Percentiles rank a stretch among this genome's conserved stretches.
Evolutionary conservation across 768 basidiomycete genomes (phyloP).

Genomic region (Sistotremastrum niveocremeum): DNA sequence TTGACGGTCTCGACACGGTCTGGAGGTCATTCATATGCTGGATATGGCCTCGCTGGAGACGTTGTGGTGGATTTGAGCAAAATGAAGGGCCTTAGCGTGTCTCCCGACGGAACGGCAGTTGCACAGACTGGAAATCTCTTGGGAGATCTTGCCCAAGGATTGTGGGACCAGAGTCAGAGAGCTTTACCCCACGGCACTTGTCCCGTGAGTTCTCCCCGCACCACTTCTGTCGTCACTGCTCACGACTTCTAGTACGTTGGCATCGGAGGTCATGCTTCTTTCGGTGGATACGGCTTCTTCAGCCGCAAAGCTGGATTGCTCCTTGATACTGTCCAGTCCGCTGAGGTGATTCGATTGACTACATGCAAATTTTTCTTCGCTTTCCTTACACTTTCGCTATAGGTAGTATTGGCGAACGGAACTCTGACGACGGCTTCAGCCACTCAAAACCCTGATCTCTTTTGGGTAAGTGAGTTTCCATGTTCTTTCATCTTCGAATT

Average conservation of each 20-base stretch:
- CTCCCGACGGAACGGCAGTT: slow-evolving; percentile 7
- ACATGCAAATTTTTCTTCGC: too few species aligned
- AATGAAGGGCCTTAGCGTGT: slow-evolving; percentile 11
- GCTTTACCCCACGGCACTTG: slow-evolving; percentile 13
- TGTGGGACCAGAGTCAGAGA: slow-evolving; percentile 8
- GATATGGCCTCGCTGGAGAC: slow-evolving; percentile 10
- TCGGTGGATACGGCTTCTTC: slow-evolving; percentile 11
- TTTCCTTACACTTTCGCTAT: too few species aligned
- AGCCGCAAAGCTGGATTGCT: slow-evolving; percentile 11
- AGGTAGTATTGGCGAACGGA: slow-evolving; percentile 4
- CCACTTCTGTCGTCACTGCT: slow-evolving; percentile 3
- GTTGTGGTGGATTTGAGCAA: slow-evolving; percentile 14
- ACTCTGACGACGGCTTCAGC: slow-evolving; percentile 4
- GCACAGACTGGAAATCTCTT: slow-evolving; percentile 9
- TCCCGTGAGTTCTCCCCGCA: slow-evolving; percentile 2
- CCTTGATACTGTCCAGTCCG: slow-evolving; percentile 12
- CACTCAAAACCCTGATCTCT: slow-evolving; percentile 12
- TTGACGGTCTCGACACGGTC: slow-evolving; percentile 8
- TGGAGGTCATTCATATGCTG: slow-evolving; percentile 16
- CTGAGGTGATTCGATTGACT: slow-evolving; percentile 1
- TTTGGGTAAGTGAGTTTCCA: slow-evolving; percentile 8
- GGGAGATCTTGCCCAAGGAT: slow-evolving; percentile 8
- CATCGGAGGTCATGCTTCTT: slow-evolving; percentile 10
- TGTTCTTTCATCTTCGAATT: background rate
- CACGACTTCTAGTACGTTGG: slow-evolving; percentile 9